These are phyloP conservation scores for Populus davidiana DNA, from an alignment of 345 rosid species.

Conservation along the genomic window DNA sequence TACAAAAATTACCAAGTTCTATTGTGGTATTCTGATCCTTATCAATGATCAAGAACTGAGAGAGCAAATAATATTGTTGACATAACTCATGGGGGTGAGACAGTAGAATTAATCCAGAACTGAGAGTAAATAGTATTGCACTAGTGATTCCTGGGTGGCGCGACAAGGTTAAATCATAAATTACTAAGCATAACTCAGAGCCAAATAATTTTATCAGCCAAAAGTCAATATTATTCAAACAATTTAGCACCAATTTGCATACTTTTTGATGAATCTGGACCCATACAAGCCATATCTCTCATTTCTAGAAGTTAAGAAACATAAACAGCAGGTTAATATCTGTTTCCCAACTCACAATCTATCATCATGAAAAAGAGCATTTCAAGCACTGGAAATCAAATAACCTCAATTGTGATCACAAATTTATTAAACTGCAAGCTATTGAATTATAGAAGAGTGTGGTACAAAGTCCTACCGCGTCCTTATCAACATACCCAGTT, in stretches of 20 bases:
- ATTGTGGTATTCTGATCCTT: too few species aligned
- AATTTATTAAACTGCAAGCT: neutral
- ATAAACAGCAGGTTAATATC: neutral
- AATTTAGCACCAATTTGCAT: neutral
- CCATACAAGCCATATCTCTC: neutral
- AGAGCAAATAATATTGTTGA: neutral
- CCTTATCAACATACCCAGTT: conserved; percentile 46
- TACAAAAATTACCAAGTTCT: too few species aligned
- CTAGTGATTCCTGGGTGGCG: neutral
- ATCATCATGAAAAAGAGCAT: neutral
- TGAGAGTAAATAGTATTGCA: neutral
- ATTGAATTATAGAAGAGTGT: conserved; percentile 11
- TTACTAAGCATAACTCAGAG: neutral
- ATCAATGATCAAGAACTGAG: neutral
- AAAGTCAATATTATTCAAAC: neutral
- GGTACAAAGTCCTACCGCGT: conserved; percentile 41
- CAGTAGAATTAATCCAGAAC: neutral
- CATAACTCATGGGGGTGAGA: too few species aligned
- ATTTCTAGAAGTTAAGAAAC: neutral
- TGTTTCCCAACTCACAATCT: neutral
- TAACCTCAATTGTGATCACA: neutral
- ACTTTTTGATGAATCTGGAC: neutral
- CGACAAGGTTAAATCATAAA: neutral
- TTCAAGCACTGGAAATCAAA: neutral
- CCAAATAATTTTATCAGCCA: neutral